These are phyloP conservation scores for Pascua sp. DNA, from an alignment of 1,284 basidiomycete species.

Conservation along the genomic window DNA sequence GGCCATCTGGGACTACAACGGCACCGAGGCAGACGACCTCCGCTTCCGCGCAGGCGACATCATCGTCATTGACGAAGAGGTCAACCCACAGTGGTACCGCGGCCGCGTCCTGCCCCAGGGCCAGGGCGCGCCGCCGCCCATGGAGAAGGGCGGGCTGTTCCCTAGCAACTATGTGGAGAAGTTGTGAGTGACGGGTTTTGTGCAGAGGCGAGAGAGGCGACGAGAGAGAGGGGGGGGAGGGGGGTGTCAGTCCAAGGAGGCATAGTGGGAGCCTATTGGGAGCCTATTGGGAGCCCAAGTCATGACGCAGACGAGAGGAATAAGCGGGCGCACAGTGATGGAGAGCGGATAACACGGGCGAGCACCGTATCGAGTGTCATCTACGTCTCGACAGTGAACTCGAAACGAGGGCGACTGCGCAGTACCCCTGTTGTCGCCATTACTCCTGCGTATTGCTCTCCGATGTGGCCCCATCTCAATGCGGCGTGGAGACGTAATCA, in stretches of 20 bases:
- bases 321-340: too few relatives aligned
- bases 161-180: slow-evolving; percentile 46
- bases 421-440: too few relatives aligned
- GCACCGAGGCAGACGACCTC: slow-evolving; percentile 40
- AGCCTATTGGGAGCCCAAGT: too few relatives aligned
- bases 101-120: slow-evolving; percentile 37
- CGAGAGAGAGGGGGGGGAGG: neutral
- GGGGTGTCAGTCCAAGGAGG: too few relatives aligned
- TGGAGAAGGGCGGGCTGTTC: slow-evolving; percentile 38
- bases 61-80: slow-evolving; percentile 44
- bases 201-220: neutral
- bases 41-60: slow-evolving; percentile 40
- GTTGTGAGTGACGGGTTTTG: slow-evolving; percentile 23
- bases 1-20: slow-evolving; percentile 42
- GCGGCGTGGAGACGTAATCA: too few relatives aligned
- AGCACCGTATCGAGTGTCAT: neutral
- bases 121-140: slow-evolving; percentile 27
- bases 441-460: too few relatives aligned
- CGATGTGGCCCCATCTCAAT: too few relatives aligned
- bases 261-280: too few relatives aligned
- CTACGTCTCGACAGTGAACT: too few relatives aligned
- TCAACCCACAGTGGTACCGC: slow-evolving; percentile 45
- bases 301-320: too few relatives aligned
- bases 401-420: too few relatives aligned
- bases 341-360: too few relatives aligned